A percentile compares a stretch with the other conserved stretches of the same genome.
These are phyloP conservation scores for Claviceps pusilla DNA, from an alignment of 2,329 filamentous ascomycete genomes.

Conservation along the genomic window DNA sequence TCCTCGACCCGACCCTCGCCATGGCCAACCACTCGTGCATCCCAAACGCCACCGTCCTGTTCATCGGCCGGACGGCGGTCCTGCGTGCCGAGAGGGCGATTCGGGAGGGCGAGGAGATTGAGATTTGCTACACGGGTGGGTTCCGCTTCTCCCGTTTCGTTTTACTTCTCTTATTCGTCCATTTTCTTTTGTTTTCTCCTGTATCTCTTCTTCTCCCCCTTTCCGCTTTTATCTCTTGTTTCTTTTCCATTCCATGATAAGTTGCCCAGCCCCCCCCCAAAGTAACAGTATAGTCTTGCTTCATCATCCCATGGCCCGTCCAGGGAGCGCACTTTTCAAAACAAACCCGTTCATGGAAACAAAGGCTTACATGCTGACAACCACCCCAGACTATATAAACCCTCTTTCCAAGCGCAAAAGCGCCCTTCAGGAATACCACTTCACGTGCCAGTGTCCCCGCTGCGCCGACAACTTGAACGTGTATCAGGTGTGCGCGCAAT, in stretches of 20 bases:
- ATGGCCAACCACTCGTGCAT: slow-evolving; percentile 50
- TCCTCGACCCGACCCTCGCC: slow-evolving; percentile 38
- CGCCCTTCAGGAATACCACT: slow-evolving; percentile 34
- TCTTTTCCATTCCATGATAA: too few species aligned
- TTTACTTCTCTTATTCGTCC: background rate
- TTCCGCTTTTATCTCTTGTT: too few species aligned
- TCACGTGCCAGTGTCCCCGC: slow-evolving; percentile 34
- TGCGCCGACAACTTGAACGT: slow-evolving; percentile 37
- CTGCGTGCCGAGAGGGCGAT: slow-evolving; percentile 37
- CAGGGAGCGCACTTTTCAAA: too few species aligned
- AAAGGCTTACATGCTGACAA: background rate
- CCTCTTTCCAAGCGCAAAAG: slow-evolving; percentile 27
- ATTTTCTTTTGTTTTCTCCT: background rate
- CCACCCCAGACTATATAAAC: slow-evolving; percentile 32
- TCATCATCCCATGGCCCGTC: too few species aligned
- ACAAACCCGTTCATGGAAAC: too few species aligned
- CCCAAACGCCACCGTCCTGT: slow-evolving; percentile 44
- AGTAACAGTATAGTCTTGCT: too few species aligned
- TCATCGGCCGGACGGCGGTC: slow-evolving; percentile 34
- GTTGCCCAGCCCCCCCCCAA: too few species aligned
- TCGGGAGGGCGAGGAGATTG: slow-evolving; percentile 37
- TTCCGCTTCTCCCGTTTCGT: background rate
- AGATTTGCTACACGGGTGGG: slow-evolving; percentile 47
- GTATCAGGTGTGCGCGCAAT: slow-evolving; percentile 34
- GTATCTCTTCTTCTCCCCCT: background rate